These are phyloP conservation scores for Brasenia schreberi DNA, from an alignment of 164 flowering plant genomes.

Conservation along the genomic window DNA sequence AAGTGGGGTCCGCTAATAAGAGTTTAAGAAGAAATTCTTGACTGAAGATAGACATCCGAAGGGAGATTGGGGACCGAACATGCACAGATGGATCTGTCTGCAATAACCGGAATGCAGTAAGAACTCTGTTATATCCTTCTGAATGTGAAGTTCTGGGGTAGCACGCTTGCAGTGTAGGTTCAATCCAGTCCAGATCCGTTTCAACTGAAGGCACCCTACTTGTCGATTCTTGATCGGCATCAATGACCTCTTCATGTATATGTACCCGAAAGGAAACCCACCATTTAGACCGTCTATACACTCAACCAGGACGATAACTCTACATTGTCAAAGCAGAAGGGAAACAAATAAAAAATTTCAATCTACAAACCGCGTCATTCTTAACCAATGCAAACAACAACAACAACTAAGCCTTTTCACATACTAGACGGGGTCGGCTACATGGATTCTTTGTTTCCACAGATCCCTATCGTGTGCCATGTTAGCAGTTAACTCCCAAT, in stretches of 20 bases:
- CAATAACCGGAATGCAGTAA: constrained; percentile 53
- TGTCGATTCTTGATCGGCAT: constrained; percentile 1
- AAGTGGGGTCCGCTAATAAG: not conserved
- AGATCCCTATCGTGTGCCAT: no score
- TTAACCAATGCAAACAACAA: no score
- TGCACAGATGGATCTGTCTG: constrained; percentile 59
- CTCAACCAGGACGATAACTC: constrained; percentile 20
- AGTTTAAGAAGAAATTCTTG: no score
- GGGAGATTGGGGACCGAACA: constrained; percentile 13
- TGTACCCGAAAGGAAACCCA: constrained; percentile 2
- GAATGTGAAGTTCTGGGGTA: constrained; percentile 18
- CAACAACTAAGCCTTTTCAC: no score
- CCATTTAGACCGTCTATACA: constrained; percentile 12
- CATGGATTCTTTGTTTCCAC: no score
- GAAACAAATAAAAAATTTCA: not conserved
- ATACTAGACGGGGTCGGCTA: no score
- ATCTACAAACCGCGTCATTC: not conserved
- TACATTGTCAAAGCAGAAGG: constrained; percentile 7
- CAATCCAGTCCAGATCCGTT: constrained; percentile 53
- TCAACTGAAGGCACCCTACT: constrained; percentile 16
- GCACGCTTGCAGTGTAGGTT: constrained; percentile 32
- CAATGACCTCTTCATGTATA: not conserved
- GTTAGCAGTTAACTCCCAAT: no score
- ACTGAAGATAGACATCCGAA: not conserved
- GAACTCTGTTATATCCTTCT: constrained; percentile 26